A percentile compares a stretch with the other conserved stretches of the same genome.
Evolutionary conservation across 2,329 filamentous ascomycete species (phyloP).

Genomic region (Didymella segeticola): DNA sequence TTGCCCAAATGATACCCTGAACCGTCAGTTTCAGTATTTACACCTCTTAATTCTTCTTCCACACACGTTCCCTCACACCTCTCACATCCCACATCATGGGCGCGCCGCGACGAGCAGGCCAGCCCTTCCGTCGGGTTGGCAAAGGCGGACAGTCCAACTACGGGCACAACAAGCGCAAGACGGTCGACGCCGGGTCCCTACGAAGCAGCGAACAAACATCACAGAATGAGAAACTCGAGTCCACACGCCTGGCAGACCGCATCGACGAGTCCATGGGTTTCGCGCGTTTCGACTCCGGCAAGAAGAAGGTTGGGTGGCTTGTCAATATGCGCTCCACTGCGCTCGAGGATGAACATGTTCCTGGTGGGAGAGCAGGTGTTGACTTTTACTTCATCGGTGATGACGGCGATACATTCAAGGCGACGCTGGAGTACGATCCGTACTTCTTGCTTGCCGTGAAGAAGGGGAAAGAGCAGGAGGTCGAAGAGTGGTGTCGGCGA

Average conservation of each 20-base stretch:
- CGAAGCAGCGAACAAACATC: constrained; percentile 84
- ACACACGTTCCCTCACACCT: constrained; percentile 18
- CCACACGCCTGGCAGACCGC: constrained; percentile 78
- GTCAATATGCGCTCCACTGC: constrained; percentile 93
- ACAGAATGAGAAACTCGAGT: constrained; percentile 90
- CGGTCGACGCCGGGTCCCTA: constrained; percentile 77
- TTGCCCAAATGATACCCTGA: constrained; percentile 43
- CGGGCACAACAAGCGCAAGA: constrained; percentile 69
- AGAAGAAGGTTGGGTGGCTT: constrained; percentile 88
- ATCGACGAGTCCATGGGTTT: constrained; percentile 98
- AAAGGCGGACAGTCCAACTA: constrained; percentile 51
- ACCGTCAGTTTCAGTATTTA: constrained; percentile 31
- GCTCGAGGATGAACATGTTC: constrained; percentile 81
- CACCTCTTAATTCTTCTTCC: constrained; percentile 25
- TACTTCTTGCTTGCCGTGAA: constrained; percentile 94
- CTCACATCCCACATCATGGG: constrained; percentile 46
- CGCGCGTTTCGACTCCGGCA: constrained; percentile 84
- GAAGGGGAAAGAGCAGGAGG: constrained; percentile 85
- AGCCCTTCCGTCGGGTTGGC: constrained; percentile 53
- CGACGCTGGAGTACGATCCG: constrained; percentile 93
- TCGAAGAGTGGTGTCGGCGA: constrained; percentile 90
- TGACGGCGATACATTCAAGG: constrained; percentile 89
- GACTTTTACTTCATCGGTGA: constrained; percentile 90
- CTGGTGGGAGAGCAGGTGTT: constrained; percentile 84
- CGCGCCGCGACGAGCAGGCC: constrained; percentile 51